Conservation (phyloP, 257 asterid genomes). For the Primulina tabacum region DNA sequence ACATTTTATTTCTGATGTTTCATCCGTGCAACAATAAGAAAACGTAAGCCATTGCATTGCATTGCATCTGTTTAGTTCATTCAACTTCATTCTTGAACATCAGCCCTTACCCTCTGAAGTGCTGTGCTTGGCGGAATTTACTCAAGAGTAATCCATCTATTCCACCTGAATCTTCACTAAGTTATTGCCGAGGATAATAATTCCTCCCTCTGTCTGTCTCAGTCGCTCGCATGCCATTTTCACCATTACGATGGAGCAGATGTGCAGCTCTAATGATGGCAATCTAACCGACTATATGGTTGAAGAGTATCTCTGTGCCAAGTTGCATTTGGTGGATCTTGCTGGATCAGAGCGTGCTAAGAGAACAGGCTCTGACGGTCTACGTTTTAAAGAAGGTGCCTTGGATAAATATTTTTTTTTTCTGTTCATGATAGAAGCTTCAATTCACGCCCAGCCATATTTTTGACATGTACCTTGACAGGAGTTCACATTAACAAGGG, state of each 20-base stretch:
- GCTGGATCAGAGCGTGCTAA: conserved; percentile 99
- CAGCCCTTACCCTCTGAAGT: background rate
- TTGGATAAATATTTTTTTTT: background rate
- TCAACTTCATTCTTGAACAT: background rate
- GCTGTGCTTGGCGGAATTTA: conserved; percentile 2
- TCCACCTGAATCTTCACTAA: conserved; percentile 17
- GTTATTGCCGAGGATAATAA: conserved; percentile 6
- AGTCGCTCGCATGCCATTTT: conserved; percentile 99
- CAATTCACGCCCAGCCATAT: conserved; percentile 15
- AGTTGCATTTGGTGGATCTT: conserved; percentile 97
- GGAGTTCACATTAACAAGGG: conserved; percentile 99
- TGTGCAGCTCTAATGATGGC: conserved; percentile 57
- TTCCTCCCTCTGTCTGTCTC: conserved; percentile 21
- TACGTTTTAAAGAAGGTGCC: conserved; percentile 96
- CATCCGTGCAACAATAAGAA: background rate
- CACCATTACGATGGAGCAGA: conserved; percentile 98
- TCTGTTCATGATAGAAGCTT: conserved; percentile 7
- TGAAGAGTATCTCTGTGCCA: conserved; percentile 97
- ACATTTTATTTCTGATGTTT: background rate
- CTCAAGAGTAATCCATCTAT: background rate
- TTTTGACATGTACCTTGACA: conserved; percentile 31
- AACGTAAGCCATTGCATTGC: background rate
- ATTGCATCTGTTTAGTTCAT: background rate
- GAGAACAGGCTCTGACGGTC: conserved; percentile 98
- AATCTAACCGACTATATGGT: conserved; percentile 59